Evolutionary conservation across 176 grass and related monocot genomes (phyloP).

Genomic region (Eragrostis nindensis): DNA sequence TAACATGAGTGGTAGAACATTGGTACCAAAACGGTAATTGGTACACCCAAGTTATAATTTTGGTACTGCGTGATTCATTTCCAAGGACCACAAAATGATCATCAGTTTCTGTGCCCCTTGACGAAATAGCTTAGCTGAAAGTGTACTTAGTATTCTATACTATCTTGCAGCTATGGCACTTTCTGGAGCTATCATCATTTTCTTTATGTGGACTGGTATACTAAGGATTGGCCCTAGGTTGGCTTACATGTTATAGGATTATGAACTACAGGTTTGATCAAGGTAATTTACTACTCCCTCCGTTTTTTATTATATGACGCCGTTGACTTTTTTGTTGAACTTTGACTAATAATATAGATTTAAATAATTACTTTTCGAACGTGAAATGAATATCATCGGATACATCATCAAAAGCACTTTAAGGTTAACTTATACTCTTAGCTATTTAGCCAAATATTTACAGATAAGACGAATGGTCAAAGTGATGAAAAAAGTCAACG

Average conservation of each 20-base stretch:
- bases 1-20: not conserved
- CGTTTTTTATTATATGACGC: no score
- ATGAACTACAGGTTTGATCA: not conserved
- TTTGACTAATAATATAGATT: no score
- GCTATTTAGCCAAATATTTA: no score
- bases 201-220: not conserved
- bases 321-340: no score
- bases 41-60: not conserved
- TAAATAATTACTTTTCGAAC: no score
- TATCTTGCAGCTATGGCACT: constrained; percentile 1
- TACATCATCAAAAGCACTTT: no score
- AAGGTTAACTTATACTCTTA: no score
- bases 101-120: not conserved
- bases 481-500: no score
- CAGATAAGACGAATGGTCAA: no score
- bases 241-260: not conserved
- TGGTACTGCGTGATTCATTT: not conserved
- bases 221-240: constrained; percentile 10
- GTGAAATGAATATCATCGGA: no score
- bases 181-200: constrained; percentile 13
- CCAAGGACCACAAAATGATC: not conserved
- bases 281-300: no score
- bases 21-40: no score
- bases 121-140: constrained; percentile 22
- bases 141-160: not conserved